phyloP scores from a whole-genome alignment of 768 basidiomycete species.

The Boletus tylopilopsis region DNA sequence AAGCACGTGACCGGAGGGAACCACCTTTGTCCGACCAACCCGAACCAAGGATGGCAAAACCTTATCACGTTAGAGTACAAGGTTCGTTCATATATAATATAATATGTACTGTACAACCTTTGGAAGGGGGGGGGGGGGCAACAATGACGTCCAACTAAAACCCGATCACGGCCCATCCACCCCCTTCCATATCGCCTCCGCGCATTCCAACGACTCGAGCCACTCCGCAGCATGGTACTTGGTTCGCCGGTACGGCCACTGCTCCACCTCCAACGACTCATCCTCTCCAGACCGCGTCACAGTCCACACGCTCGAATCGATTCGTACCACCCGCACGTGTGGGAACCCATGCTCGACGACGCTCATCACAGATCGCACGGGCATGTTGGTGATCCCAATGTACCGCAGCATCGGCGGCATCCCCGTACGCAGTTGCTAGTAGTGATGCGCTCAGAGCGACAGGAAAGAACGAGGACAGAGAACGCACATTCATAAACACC shows the following conservation, averaged over 20 bases:
- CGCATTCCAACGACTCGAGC: conserved; percentile 64
- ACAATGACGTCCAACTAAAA: neutral
- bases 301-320: conserved; percentile 55
- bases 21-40: no score
- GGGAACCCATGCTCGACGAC: conserved; percentile 61
- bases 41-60: no score
- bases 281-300: conserved; percentile 33
- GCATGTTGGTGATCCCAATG: conserved; percentile 51
- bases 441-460: neutral
- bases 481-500: conserved; percentile 40
- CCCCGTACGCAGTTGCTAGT: conserved; percentile 58
- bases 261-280: conserved; percentile 42
- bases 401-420: conserved; percentile 52
- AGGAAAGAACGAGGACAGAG: neutral
- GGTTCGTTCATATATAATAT: no score
- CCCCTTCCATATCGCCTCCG: conserved; percentile 43
- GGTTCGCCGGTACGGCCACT: conserved; percentile 53
- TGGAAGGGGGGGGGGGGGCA: no score
- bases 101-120: no score
- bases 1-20: conserved; percentile 21
- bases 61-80: no score
- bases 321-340: conserved; percentile 51
- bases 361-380: conserved; percentile 35
- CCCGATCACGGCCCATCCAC: conserved; percentile 6
- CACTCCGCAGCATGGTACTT: conserved; percentile 54